Evolutionary conservation across 2,329 filamentous ascomycete genomes (phyloP), one percentile per base, ranked within the genome.

Genomic region (Rhexocercosporidium sp.): DNA sequence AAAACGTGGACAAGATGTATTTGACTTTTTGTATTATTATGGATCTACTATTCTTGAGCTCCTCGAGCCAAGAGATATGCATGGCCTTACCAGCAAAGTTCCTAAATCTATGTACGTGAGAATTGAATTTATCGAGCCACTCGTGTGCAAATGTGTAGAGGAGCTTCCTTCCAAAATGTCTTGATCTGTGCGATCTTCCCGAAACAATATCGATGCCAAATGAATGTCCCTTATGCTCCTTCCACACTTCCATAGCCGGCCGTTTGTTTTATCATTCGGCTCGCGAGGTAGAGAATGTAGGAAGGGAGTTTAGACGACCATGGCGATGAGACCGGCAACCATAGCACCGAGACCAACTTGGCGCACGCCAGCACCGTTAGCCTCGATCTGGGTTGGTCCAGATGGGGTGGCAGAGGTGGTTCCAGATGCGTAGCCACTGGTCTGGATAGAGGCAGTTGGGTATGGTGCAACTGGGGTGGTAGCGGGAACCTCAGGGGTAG

Each of bases 301-400:
- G 57, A 39, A 47, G 64, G 51, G 47, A 47, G n/a, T 67, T 71
- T 72, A 75, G 61, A 75, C 57, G 54, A 75, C 53, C 64, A 75
- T 68, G 27, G 73, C 73, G 46, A 66, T 67, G 37, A 75, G 61
- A 71, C 70, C 73, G 56, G 66, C 73, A 64, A 60, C 72, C 29
- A 74, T 22, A 60, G 69, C 73, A 63, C 72, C 72, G 49, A 74
- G 59, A 27, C 73, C 70, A 53, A 70, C 51, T 34, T 70, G 67
- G 37, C 69, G 37, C 65, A 70, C 68, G 20, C 62, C 66, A 53
- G 66, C 73, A 44, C 66, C 65, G 64, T 65, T 69, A 22, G 22
- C 54, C 62, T 65, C 66, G 44, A 72, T 65, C 44, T 73, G 66
- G 29, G n/a, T 39, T 16, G 37, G 59, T 37, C 59, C 59, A 34